These are phyloP conservation scores for Rhodotorula sp. DNA, from an alignment of 1,284 basidiomycete genomes.

Conservation along the genomic window DNA sequence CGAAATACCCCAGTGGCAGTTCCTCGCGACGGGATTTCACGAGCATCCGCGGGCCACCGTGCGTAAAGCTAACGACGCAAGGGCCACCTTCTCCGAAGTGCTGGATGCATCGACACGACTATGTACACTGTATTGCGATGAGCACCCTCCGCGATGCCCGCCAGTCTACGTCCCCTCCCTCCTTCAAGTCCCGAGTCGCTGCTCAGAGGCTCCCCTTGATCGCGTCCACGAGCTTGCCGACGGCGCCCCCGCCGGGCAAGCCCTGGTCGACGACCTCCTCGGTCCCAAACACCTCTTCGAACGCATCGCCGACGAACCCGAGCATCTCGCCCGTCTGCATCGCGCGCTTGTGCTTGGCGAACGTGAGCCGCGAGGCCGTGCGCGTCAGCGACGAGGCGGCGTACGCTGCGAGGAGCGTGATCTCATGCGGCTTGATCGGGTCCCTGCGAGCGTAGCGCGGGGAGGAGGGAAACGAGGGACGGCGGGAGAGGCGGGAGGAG, in stretches of 20 bases:
- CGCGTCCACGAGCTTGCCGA: conserved; percentile 4
- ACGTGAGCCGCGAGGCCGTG: conserved; percentile 74
- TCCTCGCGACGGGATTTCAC: too few relatives aligned
- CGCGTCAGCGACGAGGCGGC: conserved; percentile 87
- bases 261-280: conserved; percentile 22
- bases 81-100: too few relatives aligned
- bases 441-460: conserved; percentile 46
- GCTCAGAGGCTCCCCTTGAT: conserved; percentile 19
- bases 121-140: neutral
- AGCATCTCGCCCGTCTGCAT: conserved; percentile 87
- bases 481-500: neutral
- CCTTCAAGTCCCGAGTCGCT: neutral
- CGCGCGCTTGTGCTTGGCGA: conserved; percentile 70
- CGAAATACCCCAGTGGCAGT: too few relatives aligned
- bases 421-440: conserved; percentile 55
- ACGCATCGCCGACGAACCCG: conserved; percentile 50
- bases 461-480: neutral
- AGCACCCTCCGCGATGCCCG: neutral
- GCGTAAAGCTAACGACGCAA: too few relatives aligned
- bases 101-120: neutral
- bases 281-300: conserved; percentile 47
- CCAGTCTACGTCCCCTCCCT: neutral
- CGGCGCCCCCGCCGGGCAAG: neutral
- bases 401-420: conserved; percentile 84
- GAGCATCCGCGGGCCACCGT: too few relatives aligned